Percentiles rank a stretch among this genome's conserved stretches.
phyloP scores from a whole-genome alignment of 768 basidiomycete genomes.

The Lactarius deliciosus region DNA sequence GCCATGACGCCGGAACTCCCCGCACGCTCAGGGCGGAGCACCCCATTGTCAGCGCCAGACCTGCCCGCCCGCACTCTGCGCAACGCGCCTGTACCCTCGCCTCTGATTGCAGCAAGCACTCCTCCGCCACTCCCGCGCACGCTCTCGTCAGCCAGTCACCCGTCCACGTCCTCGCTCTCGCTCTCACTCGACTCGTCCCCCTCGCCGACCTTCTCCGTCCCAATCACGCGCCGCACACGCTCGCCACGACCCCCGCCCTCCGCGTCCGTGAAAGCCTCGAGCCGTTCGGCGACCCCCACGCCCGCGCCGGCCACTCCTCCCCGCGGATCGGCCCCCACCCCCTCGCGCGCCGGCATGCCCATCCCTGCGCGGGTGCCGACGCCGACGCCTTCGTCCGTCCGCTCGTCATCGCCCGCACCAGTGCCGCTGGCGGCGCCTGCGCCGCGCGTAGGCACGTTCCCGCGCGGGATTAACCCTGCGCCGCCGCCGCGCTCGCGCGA shows the following conservation, averaged over 20 bases:
- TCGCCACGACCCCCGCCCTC: slow-evolving; percentile 20
- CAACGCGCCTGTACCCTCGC: neutral
- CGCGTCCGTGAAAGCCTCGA: slow-evolving; percentile 11
- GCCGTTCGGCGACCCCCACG: slow-evolving; percentile 14
- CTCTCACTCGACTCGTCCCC: neutral
- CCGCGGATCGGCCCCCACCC: slow-evolving; percentile 2
- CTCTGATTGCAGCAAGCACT: neutral
- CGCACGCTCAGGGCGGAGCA: slow-evolving; percentile 9
- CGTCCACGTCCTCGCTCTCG: slow-evolving; percentile 1
- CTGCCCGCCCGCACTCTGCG: neutral
- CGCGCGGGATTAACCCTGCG: slow-evolving; percentile 41
- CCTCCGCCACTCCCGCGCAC: slow-evolving; percentile 2
- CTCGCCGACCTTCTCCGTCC: neutral
- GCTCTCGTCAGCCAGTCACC: slow-evolving; percentile 6
- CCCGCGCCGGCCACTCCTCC: neutral
- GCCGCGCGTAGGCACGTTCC: neutral
- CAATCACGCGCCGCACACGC: slow-evolving; percentile 14
- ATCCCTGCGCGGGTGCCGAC: slow-evolving; percentile 19
- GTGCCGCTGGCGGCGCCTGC: neutral
- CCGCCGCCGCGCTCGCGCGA: slow-evolving; percentile 67
- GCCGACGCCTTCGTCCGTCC: neutral
- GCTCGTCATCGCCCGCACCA: neutral
- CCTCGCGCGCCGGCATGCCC: slow-evolving; percentile 17
- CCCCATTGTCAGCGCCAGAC: neutral
- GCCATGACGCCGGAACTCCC: neutral